Base-by-base conservation (phyloP, 805 yeast genomes). In the Tetrapisispora fleetii region DNA sequence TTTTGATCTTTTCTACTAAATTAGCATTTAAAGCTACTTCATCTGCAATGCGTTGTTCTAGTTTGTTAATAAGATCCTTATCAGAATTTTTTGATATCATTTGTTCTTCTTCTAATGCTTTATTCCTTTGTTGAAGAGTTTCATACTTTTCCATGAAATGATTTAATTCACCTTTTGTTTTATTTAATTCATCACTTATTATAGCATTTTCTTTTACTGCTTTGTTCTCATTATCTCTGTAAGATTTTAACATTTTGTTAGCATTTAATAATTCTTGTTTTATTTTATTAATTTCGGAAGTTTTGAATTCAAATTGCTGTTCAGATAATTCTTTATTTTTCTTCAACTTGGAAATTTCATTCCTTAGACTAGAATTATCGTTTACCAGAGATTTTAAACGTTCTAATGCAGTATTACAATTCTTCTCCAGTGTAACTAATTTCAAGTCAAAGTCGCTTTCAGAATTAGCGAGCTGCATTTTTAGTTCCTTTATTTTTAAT, bases 281-380 rank as follows among this genome's bases (percentile, higher is more conserved):
- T 24, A 68, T 42, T 11, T 61, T 52, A 17, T 55, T 52, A 13
- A 73, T 48, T 45, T 74, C 73, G 9, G 51, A 50, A 36, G 69
- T 70, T 45, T 69, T 74, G 6, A 60, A 55, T 18, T 61, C 55
- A 18, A 74, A 54, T 8, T 67, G 66, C 4, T 61, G 59, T 32
- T 60, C 69, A 40, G 67, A 60, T 41, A 67, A 70, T 2, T 62
- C 51, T 8, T 70, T 62, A 1, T 74, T 67, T 18, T 61, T 61
- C 45, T 69, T 71, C 18, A 71, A 58, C 7, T 61, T 50, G 10
- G 64, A 62, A n/a, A 79, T 46, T 48, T 73, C 70, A 9, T 56
- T 58, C 36, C 72, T 63, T 17, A 78, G 58, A n/a, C 58, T 64
- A 27, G 63, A 63, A 53, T 78, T 79, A 50, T 76, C 83, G 3